phyloP scores from a whole-genome alignment of 1,284 basidiomycete species.

The Gymnopus androsaceus region DNA sequence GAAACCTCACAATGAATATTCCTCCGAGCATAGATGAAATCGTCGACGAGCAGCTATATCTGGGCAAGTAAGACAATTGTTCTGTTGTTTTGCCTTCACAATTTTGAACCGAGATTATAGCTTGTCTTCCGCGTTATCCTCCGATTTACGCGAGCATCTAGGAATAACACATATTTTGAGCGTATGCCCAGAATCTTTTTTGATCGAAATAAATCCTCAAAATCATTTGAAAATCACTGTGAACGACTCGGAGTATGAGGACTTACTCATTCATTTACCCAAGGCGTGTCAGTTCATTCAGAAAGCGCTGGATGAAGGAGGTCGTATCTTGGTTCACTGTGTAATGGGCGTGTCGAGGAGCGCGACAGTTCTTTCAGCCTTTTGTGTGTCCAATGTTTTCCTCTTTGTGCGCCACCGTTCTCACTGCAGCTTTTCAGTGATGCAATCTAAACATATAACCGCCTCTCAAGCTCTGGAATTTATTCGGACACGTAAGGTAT shows the following conservation, averaged over 20 bases:
- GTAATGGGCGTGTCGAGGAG: conserved; percentile 73
- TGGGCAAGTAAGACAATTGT: conserved; percentile 40
- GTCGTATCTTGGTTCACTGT: conserved; percentile 74
- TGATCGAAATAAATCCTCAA: conserved; percentile 33
- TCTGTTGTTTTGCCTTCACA: neutral
- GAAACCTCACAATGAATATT: conserved; percentile 1
- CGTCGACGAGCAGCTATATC: conserved; percentile 38
- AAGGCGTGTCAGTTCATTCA: conserved; percentile 57
- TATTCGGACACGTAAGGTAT: conserved; percentile 36
- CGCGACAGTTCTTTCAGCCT: conserved; percentile 67
- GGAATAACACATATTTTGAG: conserved; percentile 62
- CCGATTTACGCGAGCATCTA: conserved; percentile 37
- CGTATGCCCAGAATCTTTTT: conserved; percentile 57
- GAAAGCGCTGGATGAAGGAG: conserved; percentile 45
- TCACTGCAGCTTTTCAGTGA: conserved; percentile 42
- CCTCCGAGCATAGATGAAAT: conserved; percentile 28
- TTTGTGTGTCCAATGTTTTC: conserved; percentile 42
- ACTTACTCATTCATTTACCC: conserved; percentile 59
- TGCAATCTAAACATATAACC: conserved; percentile 48
- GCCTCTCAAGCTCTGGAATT: conserved; percentile 42
- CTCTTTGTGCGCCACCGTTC: conserved; percentile 10
- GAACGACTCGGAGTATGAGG: conserved; percentile 61
- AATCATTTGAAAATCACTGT: conserved; percentile 52
- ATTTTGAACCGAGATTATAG: conserved; percentile 30
- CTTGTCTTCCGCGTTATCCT: conserved; percentile 48